Evolutionary conservation across 345 rosid genomes (phyloP), one percentile per base, ranked within the genome.

Genomic region (Citrus australasica): DNA sequence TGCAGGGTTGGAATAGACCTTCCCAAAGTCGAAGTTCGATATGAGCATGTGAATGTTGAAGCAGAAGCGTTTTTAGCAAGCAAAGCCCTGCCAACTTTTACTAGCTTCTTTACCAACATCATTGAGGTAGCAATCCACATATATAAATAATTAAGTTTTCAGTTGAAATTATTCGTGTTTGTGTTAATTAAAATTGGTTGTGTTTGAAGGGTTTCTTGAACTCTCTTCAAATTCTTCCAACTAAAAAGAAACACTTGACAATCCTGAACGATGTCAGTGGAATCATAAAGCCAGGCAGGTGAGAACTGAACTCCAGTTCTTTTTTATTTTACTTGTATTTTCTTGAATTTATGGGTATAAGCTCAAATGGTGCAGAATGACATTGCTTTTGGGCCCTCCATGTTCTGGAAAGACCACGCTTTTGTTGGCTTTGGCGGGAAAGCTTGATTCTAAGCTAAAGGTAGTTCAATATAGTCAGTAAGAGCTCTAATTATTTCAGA

Each of bases 211-310:
- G 61, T 32, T 17, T 84, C 62, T 51, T 51, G 21, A 51, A 16
- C 56, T 51, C 56, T 51, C 56, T 51, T 21, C 56, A 51, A 51
- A 51, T 93, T 70, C 72, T 88, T 74, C 86, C 88, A 8, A 88
- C 82, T 79, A 85, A 78, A 75, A 94, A 88, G 83, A 88, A 77
- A 82, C 88, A 78, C 35, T 63, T 90, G 46, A 82, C 86, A 24
- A 91, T 94, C 79, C 98, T 94, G 42, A 83, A 84, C 7, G 90
- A 92, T 79, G 87, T 90, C 60, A 91, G 89, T 25, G 98, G 98
- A 77, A 79, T 92, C 69, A 77, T 94, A 73, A 94, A 85, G 79
- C 98, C 97, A 33, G 85, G 90, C 72, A 89, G 94, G 97, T 93
- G 73, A 58, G 67, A 10, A 48, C 17, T 56, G 28, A 9, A 56